phyloP scores from a whole-genome alignment of 1,139 yeast genomes.

The Diutina rugosa region DNA sequence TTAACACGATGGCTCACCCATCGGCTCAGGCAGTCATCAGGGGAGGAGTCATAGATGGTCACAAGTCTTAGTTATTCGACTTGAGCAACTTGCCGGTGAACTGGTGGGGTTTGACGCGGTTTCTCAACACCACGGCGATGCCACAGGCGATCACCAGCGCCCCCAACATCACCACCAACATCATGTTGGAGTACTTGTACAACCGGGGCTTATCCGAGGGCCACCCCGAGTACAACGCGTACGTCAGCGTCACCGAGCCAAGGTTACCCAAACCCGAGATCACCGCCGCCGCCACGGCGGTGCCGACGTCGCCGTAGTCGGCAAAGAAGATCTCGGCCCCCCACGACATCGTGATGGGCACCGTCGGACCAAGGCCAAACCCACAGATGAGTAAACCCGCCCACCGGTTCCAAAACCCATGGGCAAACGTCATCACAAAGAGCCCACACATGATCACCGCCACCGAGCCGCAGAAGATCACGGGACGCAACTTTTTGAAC shows the following conservation, averaged over 20 bases:
- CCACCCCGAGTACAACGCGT: constrained; percentile 82
- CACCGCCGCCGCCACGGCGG: constrained; percentile 72
- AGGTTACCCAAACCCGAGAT: constrained; percentile 80
- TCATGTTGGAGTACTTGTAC: constrained; percentile 68
- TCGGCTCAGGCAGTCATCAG: too few relatives aligned
- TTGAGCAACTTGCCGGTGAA: neutral
- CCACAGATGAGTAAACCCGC: constrained; percentile 76
- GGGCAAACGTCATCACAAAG: constrained; percentile 65
- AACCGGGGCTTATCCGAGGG: constrained; percentile 56
- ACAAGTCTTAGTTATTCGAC: neutral
- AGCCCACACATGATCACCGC: constrained; percentile 61
- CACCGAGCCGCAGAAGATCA: constrained; percentile 50
- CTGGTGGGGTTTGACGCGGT: neutral
- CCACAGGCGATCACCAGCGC: constrained; percentile 39
- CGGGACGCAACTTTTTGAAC: constrained; percentile 42
- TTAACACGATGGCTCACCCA: too few relatives aligned
- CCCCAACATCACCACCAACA: constrained; percentile 67
- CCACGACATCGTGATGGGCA: constrained; percentile 83
- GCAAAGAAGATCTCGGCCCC: constrained; percentile 64
- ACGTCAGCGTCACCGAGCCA: constrained; percentile 77
- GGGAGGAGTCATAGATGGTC: too few relatives aligned
- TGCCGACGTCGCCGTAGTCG: constrained; percentile 72
- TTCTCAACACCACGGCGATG: neutral
- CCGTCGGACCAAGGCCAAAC: constrained; percentile 83
- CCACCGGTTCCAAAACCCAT: constrained; percentile 61